phyloP scores from a whole-genome alignment of 2,329 filamentous ascomycete species.

The Xylaria sp. region DNA sequence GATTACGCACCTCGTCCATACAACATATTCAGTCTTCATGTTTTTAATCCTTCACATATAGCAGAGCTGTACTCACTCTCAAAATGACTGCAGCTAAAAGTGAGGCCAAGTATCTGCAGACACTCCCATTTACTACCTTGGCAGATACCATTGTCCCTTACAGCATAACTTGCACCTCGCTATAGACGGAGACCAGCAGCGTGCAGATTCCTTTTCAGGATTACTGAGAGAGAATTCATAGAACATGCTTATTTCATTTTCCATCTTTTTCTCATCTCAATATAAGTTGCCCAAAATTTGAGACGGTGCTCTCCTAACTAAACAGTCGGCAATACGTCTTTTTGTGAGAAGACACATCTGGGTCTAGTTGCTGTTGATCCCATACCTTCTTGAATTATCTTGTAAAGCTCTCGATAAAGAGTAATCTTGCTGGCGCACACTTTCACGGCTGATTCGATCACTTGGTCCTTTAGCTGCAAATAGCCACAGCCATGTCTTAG shows the following conservation, averaged over 20 bases:
- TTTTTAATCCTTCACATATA: not conserved
- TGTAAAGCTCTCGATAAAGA: too few relatives aligned
- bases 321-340: not conserved
- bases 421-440: too few relatives aligned
- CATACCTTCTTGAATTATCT: too few relatives aligned
- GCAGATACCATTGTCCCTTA: not conserved
- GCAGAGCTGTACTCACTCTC: not conserved
- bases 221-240: too few relatives aligned
- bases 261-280: too few relatives aligned
- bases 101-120: too few relatives aligned
- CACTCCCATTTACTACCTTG: too few relatives aligned
- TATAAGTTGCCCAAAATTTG: not conserved
- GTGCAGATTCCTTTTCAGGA: too few relatives aligned
- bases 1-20: not conserved
- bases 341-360: not conserved
- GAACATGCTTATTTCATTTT: too few relatives aligned
- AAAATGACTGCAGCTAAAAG: not conserved
- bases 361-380: too few relatives aligned
- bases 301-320: not conserved
- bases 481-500: not conserved
- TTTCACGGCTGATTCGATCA: not conserved
- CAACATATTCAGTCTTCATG: not conserved
- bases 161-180: too few relatives aligned
- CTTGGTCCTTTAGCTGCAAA: not conserved
- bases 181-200: too few relatives aligned